Base-by-base conservation (phyloP, 306 rosid species). In the Macrotyloma uniflorum region DNA sequence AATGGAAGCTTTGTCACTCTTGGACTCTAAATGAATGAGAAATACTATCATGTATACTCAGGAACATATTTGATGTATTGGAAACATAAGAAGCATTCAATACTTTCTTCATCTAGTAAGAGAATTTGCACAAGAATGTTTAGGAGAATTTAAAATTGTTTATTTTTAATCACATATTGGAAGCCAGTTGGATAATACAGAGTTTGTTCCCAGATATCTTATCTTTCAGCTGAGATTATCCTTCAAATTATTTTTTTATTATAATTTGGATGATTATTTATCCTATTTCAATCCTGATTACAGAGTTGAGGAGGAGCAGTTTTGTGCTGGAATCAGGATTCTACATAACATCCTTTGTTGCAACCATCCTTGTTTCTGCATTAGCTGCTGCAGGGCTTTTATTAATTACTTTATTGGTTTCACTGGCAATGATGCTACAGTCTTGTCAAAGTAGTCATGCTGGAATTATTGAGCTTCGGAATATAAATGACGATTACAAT, bases 351-450 rank as follows among this genome's bases (percentile, higher is more conserved):
- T 85, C 98, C 38, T 86, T 90, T 79, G 83, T 88, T 9, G 92
- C 96, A 26, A 81, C 91, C 3, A 88, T 94, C 61, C 85, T 90
- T 83, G 53, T 94, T 43, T 80, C 86, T 42, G 88, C 88, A 71
- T 85, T 91, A 45, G 83, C 79, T 9, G 72, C 96, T 14, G 22
- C 85, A 2, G 97, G 96, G 59, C 74, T 94, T 68, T 68, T 94
- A 70, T 72, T 94, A 11, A 76, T 86, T 58, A 86, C 96, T 80
- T n/a, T 90, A 77, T 46, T 94, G 78, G 66, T 91, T 81, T 85
- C 97, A 32, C 77, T 91, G 69, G 66, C 89, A 13, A 80, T 90
- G 82, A 90, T 91, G 97, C 87, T 94, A 87, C 97, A 91, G 77
- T 87, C 95, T 72, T 94, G 98, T 86, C 84, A 91, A 83, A 89